Evolutionary conservation across 1,284 basidiomycete species (phyloP), one percentile per base, ranked within the genome.

Genomic region (Leccinum pachyderme): DNA sequence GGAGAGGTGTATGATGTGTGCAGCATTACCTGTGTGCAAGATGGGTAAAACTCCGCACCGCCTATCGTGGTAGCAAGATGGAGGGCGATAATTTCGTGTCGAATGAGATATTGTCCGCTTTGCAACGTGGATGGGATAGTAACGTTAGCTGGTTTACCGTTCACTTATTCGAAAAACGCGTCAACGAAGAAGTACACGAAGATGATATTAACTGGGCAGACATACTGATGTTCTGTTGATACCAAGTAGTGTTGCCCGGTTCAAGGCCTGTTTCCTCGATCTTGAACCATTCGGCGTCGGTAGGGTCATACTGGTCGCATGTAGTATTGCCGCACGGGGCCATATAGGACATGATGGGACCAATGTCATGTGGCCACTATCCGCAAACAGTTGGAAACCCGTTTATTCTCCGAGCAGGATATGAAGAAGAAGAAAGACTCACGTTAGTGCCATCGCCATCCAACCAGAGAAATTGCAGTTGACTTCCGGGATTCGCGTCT

Each of bases 271-370:
- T 68, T 62, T 82, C 67, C 51, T 75, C 75, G 54, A 83, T 77
- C 73, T 91, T 90, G 79, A 90, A 89, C 84, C 84, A 90, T 62
- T 83, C 72, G 3, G 85, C 84, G 9, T 75, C 66, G 5, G 76
- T 72, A 2, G 79, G 63, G 62, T 89, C 75, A 68, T 83, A 88
- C 58, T 83, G 70, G 64, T 80, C 77, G 70, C 87, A 89, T 2
- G 80, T 72, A 0, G 74, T 73, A 25, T 71, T 66, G 2, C 80
- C 81, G 61, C 87, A 89, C 12, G 78, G 75, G 0, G 86, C 79
- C 78, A 91, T 78, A 66, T 91, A 91, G 37, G 83, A 86, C 71
- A 89, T 74, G 64, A 90, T 71, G 2, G 88, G 87, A 4, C 88
- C 88, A 11, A 75, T 83, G 55, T 87, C 76, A 63, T 91, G 88